Evolutionary conservation across 768 basidiomycete genomes (phyloP).

Genomic region (Royoungia palumana): DNA sequence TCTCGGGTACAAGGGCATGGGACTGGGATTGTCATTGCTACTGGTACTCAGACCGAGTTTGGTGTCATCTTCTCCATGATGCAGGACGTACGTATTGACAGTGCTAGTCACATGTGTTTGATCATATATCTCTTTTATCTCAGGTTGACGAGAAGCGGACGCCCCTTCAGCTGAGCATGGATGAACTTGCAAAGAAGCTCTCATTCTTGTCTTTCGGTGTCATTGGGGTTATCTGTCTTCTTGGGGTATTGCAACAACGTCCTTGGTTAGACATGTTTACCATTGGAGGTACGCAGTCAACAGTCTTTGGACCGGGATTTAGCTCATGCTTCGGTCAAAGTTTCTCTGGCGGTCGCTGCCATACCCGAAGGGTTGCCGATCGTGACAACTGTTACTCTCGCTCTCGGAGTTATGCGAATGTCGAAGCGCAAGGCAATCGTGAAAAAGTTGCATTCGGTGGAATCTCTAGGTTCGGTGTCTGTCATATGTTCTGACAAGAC

Average conservation of each 20-base stretch:
- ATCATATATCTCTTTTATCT: not conserved
- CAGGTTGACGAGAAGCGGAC: slow-evolving; percentile 86
- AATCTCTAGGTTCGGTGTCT: slow-evolving; percentile 90
- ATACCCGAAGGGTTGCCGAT: slow-evolving; percentile 97
- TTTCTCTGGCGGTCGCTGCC: slow-evolving; percentile 96
- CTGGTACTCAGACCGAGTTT: slow-evolving; percentile 85
- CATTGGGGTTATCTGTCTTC: slow-evolving; percentile 89
- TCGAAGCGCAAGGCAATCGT: slow-evolving; percentile 93
- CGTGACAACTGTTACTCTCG: slow-evolving; percentile 95
- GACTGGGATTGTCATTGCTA: slow-evolving; percentile 82
- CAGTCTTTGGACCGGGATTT: not conserved
- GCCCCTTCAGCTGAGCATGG: slow-evolving; percentile 91
- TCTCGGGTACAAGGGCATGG: slow-evolving; percentile 58
- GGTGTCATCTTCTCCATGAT: slow-evolving; percentile 97
- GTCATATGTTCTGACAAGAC: slow-evolving; percentile 99
- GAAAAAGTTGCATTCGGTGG: slow-evolving; percentile 94
- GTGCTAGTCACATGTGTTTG: not conserved
- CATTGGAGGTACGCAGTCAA: slow-evolving; percentile 73
- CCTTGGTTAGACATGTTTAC: slow-evolving; percentile 99
- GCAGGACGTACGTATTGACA: slow-evolving; percentile 68
- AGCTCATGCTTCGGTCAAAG: slow-evolving; percentile 39
- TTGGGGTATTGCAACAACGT: slow-evolving; percentile 81
- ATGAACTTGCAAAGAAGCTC: slow-evolving; percentile 90
- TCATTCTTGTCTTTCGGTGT: slow-evolving; percentile 90
- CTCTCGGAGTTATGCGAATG: slow-evolving; percentile 92